Base-by-base conservation (phyloP, 2,329 filamentous ascomycete species). In the Allantophomopsis lycopodina region DNA sequence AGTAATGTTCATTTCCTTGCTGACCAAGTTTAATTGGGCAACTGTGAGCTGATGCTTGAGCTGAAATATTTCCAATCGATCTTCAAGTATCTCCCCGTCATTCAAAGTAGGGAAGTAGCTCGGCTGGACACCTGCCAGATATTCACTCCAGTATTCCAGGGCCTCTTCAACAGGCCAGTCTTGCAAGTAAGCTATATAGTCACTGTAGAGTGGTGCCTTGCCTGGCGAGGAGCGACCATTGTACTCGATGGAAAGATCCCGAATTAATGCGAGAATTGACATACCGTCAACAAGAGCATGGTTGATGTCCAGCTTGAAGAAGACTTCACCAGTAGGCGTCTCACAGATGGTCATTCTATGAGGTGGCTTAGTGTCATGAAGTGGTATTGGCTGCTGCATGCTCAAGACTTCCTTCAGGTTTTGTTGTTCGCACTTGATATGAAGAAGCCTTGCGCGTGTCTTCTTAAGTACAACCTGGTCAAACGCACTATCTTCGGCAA, bases 241-340 rank as follows among this genome's bases (percentile, higher is more conserved):
- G 37, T 71, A 71, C 2, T 65, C 65, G 4, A 57, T 46, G 12
- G 57, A 56, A 7, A 71, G 45, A 40, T 71, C 68, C 4, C 58
- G 55, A 5, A 68, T 49, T 5, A 71, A 57, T 35, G 68, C 63
- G 0, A 65, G 60, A 34, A 70, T 63, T 0, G 68, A 71, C 31
- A 58, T 60, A 1, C 68, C 69, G 50, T 73, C 69, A 54, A 64
- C 66, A 21, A 68, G 62, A 8, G 61, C 63, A 45, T 72, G 68
- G 44, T 62, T 71, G 14, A 73, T 54, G 40, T 72, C 68, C 11
- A 71, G 51, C 32, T 63, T 63, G 33, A 62, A 61, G 46, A 63
- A 65, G 0, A 68, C 42, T 35, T 52, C 54, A 11, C 53, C 52
- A 1, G 46, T 44, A 3, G 50, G 50, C 8, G 61, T 64, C 46